Base-by-base conservation (phyloP, 2,329 filamentous ascomycete genomes). In the Metarhizium robertsii region DNA sequence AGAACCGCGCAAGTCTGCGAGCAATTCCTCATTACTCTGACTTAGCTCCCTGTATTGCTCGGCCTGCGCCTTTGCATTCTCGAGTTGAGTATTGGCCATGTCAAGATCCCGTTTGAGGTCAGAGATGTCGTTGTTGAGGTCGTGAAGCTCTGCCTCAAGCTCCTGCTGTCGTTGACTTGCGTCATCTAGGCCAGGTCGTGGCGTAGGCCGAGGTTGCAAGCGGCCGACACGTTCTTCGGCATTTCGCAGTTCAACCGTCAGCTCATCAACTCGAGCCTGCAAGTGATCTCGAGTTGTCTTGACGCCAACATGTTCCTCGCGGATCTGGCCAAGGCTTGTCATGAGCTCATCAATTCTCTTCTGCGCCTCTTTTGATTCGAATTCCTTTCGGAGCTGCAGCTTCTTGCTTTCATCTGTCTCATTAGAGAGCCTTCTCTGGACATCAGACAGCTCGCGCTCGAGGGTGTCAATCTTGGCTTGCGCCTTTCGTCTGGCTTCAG, bases 301-400 rank as follows among this genome's bases (percentile, higher is more conserved):
- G 29, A 86, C 84, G 30, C 86, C 85, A 49, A 94, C 84, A 53
- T 95, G 81, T 63, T 96, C 91, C 69, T 97, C 92, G 48, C 92
- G 89, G 52, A 86, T 84, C 58, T 90, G 84, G 61, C 89, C 80
- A 45, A 96, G 76, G 63, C 84, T 92, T 36, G 85, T 78, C 59
- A 92, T 87, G 49, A 99, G 81, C 65, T 97, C 92, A 61, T 99
- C 92, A 58, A 97, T 94, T 53, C 92, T 85, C 70, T 91, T 94
- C 68, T 96, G 90, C 52, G 82, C 85, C 67, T 97, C 90, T 61
- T 90, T 87, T 46, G 87, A 83, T 58, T 99, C 94, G 60, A 89
- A 96, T 65, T 97, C 92, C 64, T 95, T 91, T 56, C 92, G 85
- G 52, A 94, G 76, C 57, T 88, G 79, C 38, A 88, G 75, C 68